A percentile compares a stretch with the other conserved stretches of the same genome.
phyloP scores from a whole-genome alignment of 2,329 filamentous ascomycete genomes.

The Cladosporium halotolerans region DNA sequence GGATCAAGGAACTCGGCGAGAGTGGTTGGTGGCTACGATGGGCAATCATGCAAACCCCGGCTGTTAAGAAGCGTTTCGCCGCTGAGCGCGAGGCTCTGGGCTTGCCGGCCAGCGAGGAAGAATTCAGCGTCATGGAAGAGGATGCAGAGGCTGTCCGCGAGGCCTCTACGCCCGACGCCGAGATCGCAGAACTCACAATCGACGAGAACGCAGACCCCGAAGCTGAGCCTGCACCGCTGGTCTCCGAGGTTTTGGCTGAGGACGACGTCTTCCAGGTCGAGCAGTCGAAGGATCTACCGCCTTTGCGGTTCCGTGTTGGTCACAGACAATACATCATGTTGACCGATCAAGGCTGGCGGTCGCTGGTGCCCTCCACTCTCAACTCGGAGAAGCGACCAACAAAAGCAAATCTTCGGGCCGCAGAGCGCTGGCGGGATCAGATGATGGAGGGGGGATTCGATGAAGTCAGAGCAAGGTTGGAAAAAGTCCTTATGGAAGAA shows the following conservation, averaged over 20 bases:
- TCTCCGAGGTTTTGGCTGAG: slow-evolving; percentile 21
- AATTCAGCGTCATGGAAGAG: slow-evolving; percentile 15
- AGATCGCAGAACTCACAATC: slow-evolving; percentile 13
- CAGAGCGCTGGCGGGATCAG: too few species aligned
- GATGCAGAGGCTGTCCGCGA: slow-evolving; percentile 13
- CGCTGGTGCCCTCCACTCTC: background rate
- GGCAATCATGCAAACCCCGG: slow-evolving; percentile 74
- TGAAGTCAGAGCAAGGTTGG: too few species aligned
- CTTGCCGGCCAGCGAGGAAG: slow-evolving; percentile 39
- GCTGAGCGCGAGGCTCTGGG: slow-evolving; percentile 60
- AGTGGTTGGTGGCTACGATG: slow-evolving; percentile 87
- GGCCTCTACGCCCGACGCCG: slow-evolving; percentile 16
- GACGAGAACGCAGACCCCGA: slow-evolving; percentile 4
- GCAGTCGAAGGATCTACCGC: slow-evolving; percentile 18
- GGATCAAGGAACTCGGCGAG: slow-evolving; percentile 80
- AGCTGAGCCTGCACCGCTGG: slow-evolving; percentile 19
- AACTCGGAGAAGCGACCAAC: too few species aligned
- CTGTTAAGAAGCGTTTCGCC: slow-evolving; percentile 60
- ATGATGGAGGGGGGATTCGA: too few species aligned
- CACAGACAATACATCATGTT: slow-evolving; percentile 25
- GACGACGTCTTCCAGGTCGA: slow-evolving; percentile 26
- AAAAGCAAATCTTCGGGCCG: too few species aligned
- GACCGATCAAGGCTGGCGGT: slow-evolving; percentile 25
- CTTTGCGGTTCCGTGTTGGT: slow-evolving; percentile 28
- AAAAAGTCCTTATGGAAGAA: too few species aligned